A percentile compares a stretch with the other conserved stretches of the same genome.
phyloP scores from a whole-genome alignment of 805 yeast species.

The Schwanniomyces occidentalis region DNA sequence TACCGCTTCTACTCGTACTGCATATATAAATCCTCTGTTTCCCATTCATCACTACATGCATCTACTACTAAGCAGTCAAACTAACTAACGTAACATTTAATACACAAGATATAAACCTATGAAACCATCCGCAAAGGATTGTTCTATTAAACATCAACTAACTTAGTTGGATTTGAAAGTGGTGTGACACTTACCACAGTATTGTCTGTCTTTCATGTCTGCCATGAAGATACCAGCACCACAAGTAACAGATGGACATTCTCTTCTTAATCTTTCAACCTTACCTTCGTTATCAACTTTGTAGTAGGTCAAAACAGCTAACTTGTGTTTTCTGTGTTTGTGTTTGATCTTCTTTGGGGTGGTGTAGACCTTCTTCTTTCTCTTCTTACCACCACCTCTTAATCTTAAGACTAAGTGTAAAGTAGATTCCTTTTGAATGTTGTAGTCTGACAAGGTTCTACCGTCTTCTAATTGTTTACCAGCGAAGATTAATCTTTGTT shows the following conservation, averaged over 20 bases:
- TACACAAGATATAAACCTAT: too few species aligned
- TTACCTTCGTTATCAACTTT: slow-evolving; percentile 98
- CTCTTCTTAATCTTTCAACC: slow-evolving; percentile 98
- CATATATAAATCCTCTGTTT: too few species aligned
- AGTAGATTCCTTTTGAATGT: slow-evolving; percentile 99
- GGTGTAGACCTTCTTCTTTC: slow-evolving; percentile 99
- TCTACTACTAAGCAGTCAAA: too few species aligned
- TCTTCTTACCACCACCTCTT: slow-evolving; percentile 98
- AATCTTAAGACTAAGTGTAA: slow-evolving; percentile 93
- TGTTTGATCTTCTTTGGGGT: slow-evolving; percentile 99
- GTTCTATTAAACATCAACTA: too few species aligned
- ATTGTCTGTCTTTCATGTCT: slow-evolving; percentile 96
- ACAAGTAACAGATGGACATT: slow-evolving; percentile 89
- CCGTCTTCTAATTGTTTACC: slow-evolving; percentile 99
- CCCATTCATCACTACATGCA: too few species aligned
- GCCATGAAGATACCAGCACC: slow-evolving; percentile 99
- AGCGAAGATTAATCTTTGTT: slow-evolving; percentile 98
- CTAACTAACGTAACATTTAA: too few species aligned
- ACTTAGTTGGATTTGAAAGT: slow-evolving; percentile 62
- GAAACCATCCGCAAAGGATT: too few species aligned
- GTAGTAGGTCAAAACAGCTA: slow-evolving; percentile 99
- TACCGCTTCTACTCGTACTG: too few species aligned
- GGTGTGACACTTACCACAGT: slow-evolving; percentile 99
- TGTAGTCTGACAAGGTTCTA: slow-evolving; percentile 98
- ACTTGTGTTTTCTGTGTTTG: slow-evolving; percentile 99